These are phyloP conservation scores for Melocanna baccifera DNA, from an alignment of 176 grass and related monocot species.

Conservation along the genomic window DNA sequence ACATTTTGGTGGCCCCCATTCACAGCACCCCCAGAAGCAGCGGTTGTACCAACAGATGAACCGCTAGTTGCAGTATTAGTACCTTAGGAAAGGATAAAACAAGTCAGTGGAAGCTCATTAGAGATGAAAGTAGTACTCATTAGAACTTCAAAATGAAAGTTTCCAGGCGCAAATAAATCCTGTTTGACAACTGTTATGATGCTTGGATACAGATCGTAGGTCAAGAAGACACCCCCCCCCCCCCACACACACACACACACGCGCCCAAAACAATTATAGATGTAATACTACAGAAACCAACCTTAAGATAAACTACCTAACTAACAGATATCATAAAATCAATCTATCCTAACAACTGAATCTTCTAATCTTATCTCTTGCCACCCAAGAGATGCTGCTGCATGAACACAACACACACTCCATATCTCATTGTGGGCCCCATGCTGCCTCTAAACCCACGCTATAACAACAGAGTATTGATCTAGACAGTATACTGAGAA, in stretches of 20 bases:
- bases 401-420: not conserved
- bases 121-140: not conserved
- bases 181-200: not conserved
- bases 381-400: not conserved
- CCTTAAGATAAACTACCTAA: not conserved
- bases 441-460: not conserved
- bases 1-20: conserved; percentile 31
- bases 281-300: not conserved
- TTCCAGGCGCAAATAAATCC: not conserved
- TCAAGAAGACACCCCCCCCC: too few relatives aligned
- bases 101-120: not conserved
- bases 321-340: not conserved
- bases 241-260: too few relatives aligned
- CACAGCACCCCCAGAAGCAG: conserved; percentile 20
- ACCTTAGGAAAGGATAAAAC: conserved; percentile 37
- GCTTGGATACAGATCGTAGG: too few relatives aligned
- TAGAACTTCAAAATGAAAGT: not conserved
- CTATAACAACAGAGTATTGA: too few relatives aligned
- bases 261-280: too few relatives aligned
- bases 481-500: too few relatives aligned
- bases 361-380: not conserved
- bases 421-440: not conserved
- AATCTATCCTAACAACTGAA: not conserved
- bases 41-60: conserved; percentile 38
- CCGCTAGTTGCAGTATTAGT: conserved; percentile 30